phyloP scores from a whole-genome alignment of 1,284 basidiomycete genomes.

The Cutaneotrichosporon sp. region DNA sequence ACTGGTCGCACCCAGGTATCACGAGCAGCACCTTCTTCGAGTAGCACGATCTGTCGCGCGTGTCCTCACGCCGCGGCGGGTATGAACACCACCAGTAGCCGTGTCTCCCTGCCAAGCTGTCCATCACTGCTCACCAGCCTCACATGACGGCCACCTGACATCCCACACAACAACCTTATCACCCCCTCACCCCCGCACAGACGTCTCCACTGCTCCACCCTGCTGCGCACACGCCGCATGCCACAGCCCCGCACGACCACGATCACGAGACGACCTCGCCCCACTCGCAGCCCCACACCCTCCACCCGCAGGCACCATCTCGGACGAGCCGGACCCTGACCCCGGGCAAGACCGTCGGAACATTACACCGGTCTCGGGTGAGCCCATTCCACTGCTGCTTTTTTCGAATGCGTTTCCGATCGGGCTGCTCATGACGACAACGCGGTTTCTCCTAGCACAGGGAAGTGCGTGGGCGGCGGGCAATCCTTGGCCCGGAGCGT shows the following conservation, averaged over 20 bases:
- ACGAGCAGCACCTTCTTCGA: conserved; percentile 19
- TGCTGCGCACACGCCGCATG: neutral
- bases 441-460: neutral
- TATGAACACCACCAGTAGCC: neutral
- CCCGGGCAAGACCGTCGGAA: conserved; percentile 3
- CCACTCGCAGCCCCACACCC: neutral
- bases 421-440: neutral
- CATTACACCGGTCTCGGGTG: neutral
- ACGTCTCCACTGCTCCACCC: neutral
- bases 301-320: neutral
- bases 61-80: neutral
- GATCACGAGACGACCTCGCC: neutral
- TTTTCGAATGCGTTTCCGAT: neutral
- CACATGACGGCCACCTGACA: neutral
- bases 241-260: neutral
- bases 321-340: conserved; percentile 1
- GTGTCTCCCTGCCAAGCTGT: neutral
- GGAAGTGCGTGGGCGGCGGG: neutral
- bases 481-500: neutral
- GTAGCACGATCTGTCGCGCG: conserved; percentile 1
- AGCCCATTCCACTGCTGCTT: neutral
- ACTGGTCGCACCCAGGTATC: conserved; percentile 28
- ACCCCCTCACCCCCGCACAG: neutral
- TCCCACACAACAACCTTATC: neutral
- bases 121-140: neutral